phyloP scores from a whole-genome alignment of 768 basidiomycete species.

The Inosperma sp. region DNA sequence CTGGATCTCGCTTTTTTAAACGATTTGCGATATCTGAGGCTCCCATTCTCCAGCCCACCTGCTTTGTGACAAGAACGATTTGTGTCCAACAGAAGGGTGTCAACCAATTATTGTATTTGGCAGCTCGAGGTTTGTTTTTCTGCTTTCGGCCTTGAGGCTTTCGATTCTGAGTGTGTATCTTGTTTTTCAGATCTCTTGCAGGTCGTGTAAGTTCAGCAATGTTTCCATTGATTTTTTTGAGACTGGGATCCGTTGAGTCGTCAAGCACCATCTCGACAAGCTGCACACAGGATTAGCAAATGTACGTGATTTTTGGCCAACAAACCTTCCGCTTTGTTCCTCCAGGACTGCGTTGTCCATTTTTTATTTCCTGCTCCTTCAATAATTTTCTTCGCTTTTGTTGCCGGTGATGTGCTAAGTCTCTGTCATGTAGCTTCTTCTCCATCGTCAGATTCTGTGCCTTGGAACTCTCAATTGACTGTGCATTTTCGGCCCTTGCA shows the following conservation, averaged over 20 bases:
- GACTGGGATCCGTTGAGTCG: neutral
- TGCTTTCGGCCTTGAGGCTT: conserved; percentile 1
- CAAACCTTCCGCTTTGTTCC: conserved; percentile 1
- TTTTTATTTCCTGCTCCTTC: neutral
- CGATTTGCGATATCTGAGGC: conserved; percentile 17
- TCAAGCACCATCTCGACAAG: neutral
- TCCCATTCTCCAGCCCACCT: conserved; percentile 13
- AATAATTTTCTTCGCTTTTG: neutral
- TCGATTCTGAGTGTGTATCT: neutral
- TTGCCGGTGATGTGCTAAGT: neutral
- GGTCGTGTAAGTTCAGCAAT: conserved; percentile 15
- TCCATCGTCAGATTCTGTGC: neutral
- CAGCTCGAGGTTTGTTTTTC: neutral
- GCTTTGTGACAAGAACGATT: conserved; percentile 5
- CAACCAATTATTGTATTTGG: conserved; percentile 8
- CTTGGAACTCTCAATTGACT: neutral
- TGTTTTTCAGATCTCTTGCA: conserved; percentile 1
- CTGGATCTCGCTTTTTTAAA: conserved; percentile 14
- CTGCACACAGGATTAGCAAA: neutral
- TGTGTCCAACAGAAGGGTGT: neutral
- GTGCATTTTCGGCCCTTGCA: neutral
- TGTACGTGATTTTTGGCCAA: no score
- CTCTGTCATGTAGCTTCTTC: neutral
- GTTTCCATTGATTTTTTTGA: neutral
- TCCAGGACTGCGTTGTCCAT: neutral